A percentile compares a stretch with the other conserved stretches of the same genome.
phyloP scores from a whole-genome alignment of 2,329 filamentous ascomycete species.

The Hypoxylon sp. region DNA sequence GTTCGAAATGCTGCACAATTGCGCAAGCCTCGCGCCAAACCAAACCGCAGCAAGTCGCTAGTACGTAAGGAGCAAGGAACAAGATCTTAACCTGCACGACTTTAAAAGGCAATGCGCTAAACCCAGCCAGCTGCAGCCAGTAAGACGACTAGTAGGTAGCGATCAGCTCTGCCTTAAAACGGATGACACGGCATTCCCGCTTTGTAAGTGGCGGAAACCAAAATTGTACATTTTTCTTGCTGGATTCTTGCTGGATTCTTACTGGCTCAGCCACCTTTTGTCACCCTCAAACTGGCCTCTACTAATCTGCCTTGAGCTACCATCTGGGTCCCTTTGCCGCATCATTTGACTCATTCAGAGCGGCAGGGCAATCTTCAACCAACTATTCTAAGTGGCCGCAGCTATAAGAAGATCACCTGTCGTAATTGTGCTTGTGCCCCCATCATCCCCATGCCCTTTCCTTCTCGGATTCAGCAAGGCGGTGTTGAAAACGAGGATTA shows the following conservation, averaged over 20 bases:
- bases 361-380: slow-evolving; percentile 24
- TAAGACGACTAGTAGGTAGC: slow-evolving; percentile 21
- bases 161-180: slow-evolving; percentile 40
- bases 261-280: slow-evolving; percentile 39
- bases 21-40: slow-evolving; percentile 28
- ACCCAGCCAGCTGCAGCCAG: slow-evolving; percentile 22
- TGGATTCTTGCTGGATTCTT: slow-evolving; percentile 12
- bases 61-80: slow-evolving; percentile 3
- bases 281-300: slow-evolving; percentile 9
- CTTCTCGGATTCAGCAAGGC: slow-evolving; percentile 14
- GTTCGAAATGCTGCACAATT: slow-evolving; percentile 20
- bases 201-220: slow-evolving; percentile 36
- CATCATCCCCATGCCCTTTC: slow-evolving; percentile 10
- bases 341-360: slow-evolving; percentile 36
- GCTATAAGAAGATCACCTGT: slow-evolving; percentile 29
- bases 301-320: slow-evolving; percentile 38
- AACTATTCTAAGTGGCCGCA: slow-evolving; percentile 21
- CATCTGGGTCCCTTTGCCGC: slow-evolving; percentile 27
- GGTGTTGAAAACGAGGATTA: slow-evolving; percentile 16
- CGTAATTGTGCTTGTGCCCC: slow-evolving; percentile 16
- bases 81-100: slow-evolving; percentile 25
- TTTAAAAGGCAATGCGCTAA: slow-evolving; percentile 24
- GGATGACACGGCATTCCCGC: slow-evolving; percentile 35
- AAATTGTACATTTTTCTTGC: background rate
- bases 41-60: slow-evolving; percentile 17